These are phyloP conservation scores for Lyophyllum atratum DNA, from an alignment of 768 basidiomycete species.

Conservation along the genomic window DNA sequence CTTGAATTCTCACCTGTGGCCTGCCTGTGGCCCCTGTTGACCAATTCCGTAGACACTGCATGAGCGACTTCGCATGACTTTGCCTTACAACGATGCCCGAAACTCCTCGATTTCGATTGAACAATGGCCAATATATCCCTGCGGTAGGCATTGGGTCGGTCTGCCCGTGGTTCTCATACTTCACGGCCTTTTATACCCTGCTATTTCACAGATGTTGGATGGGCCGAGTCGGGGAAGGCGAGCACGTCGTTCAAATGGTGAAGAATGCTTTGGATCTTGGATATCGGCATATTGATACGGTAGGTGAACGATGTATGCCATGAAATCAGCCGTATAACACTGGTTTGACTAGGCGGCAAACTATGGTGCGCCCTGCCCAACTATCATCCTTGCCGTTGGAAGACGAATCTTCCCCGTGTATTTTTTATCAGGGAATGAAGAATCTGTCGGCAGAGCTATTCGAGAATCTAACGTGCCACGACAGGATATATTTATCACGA, in stretches of 20 bases:
- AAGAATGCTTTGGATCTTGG: conserved; percentile 26
- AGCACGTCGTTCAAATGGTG: conserved; percentile 24
- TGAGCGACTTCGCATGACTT: too few species aligned
- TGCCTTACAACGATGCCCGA: neutral
- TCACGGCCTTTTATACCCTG: too few species aligned
- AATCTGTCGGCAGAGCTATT: conserved; percentile 39
- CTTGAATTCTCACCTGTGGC: too few species aligned
- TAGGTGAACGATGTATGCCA: neutral
- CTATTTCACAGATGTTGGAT: conserved; percentile 28
- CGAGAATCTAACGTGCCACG: conserved; percentile 40
- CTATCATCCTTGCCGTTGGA: neutral
- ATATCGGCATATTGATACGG: conserved; percentile 39
- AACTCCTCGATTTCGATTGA: conserved; percentile 14
- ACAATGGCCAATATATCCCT: conserved; percentile 25
- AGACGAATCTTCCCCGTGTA: neutral
- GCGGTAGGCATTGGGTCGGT: conserved; percentile 30
- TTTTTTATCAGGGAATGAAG: conserved; percentile 30
- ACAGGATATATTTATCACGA: conserved; percentile 39
- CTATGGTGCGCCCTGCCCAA: conserved; percentile 9
- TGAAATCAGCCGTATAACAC: neutral
- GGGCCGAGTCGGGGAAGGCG: conserved; percentile 27
- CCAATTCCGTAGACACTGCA: too few species aligned
- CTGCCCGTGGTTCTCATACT: neutral
- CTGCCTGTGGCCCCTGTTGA: too few species aligned
- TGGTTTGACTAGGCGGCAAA: conserved; percentile 9